These are phyloP conservation scores for Cystobasidiaceae sp. DNA, from an alignment of 1,284 basidiomycete genomes.

Conservation along the genomic window DNA sequence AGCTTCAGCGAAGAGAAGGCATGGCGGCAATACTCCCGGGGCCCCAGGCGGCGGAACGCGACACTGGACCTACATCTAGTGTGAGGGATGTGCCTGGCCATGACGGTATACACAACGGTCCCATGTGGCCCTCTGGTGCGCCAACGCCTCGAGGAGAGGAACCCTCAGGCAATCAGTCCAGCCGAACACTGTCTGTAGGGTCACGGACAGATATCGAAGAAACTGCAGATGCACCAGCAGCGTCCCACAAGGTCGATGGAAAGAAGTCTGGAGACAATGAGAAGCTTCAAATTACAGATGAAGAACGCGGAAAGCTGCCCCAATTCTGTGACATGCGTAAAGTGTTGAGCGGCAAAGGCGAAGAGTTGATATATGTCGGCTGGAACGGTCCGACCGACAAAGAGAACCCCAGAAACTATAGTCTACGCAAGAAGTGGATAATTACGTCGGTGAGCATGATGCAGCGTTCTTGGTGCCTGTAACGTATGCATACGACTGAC, in stretches of 20 bases:
- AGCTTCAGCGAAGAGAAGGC: not conserved
- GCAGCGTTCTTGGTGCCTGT: not conserved
- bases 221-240: not conserved
- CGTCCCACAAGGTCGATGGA: not conserved
- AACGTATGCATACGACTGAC: not conserved
- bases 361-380: not conserved
- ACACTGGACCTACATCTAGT: too few species aligned
- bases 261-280: not conserved
- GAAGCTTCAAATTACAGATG: conserved; percentile 8
- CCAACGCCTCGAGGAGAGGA: too few species aligned
- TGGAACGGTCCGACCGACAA: conserved; percentile 7
- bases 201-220: not conserved
- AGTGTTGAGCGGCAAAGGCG: conserved; percentile 19
- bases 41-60: too few species aligned
- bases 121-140: too few species aligned
- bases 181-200: too few species aligned
- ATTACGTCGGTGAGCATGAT: not conserved
- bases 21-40: too few species aligned
- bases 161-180: too few species aligned
- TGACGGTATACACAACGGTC: too few species aligned
- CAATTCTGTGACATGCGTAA: conserved; percentile 9
- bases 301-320: conserved; percentile 16
- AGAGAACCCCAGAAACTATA: not conserved
- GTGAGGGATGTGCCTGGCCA: too few species aligned
- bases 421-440: not conserved